Base-by-base conservation (phyloP, 352 stramenopile species). In the Pythium biforme region DNA sequence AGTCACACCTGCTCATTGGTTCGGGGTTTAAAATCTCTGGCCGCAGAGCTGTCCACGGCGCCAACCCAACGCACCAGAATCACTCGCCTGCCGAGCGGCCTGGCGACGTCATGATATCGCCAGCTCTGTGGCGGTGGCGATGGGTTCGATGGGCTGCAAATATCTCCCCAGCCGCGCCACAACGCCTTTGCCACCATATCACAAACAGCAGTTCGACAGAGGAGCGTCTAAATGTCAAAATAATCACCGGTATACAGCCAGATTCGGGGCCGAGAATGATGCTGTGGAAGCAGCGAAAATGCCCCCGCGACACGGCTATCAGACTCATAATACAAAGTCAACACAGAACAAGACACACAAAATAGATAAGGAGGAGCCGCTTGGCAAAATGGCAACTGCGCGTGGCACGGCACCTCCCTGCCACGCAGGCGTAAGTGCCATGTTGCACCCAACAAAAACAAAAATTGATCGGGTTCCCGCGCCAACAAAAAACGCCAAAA, bases 1-100 rank as follows among this genome's bases (percentile, higher is more conserved):
- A 69, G 55, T 69, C 62, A 69, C 55, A 26, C 55, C n/a, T n/a
- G 45, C 14, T 58, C 20, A 45, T 55, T 62, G 46, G 61, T 15
- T 33, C 8, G 29, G 17, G 33, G 17, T 59, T 40, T 50, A 14
- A 58, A 48, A 58, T 57, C 34, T 53, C 40, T n/a, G n/a, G 45
- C 23, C 25, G 1, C 23, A 14, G 31, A 37, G 17, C 29, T 54
- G 26, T 8, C 34, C 31, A 43, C 22, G 29, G 23, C 41, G 31
- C 31, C 31, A 11, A 8, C 10, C 26, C 40, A 54, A 46, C 26
- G 41, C 52, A 20, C 29, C 54, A 50, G 31, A 46, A 45, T n/a
- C n/a, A n/a, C 37, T 10, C 14, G 12, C 37, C 31, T n/a, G n/a
- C n/a, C n/a, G n/a, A n/a, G n/a, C 31, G 31, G 10, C 10, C 48